A percentile compares a stretch with the other conserved stretches of the same genome.
phyloP scores from a whole-genome alignment of 2,329 filamentous ascomycete species.

The Fusarium keratoplasticum region DNA sequence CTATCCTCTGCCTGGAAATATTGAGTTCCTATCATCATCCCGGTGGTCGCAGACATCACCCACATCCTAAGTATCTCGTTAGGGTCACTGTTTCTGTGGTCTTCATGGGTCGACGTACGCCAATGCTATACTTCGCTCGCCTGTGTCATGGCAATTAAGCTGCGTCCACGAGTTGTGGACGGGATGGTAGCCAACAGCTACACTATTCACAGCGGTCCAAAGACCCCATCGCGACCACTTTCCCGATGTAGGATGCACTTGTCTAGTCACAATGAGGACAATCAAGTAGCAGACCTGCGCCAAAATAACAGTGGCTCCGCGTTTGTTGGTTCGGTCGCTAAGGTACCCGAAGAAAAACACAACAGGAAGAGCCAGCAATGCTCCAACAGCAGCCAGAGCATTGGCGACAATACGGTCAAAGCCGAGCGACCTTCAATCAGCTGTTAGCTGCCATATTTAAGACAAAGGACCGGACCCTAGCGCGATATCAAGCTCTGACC shows the following conservation, averaged over 20 bases:
- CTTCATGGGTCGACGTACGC: slow-evolving; percentile 49
- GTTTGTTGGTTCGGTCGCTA: slow-evolving; percentile 56
- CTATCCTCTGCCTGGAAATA: slow-evolving; percentile 58
- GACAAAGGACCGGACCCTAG: not conserved
- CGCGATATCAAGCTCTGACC: not conserved
- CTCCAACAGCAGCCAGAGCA: slow-evolving; percentile 56
- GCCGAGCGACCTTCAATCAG: slow-evolving; percentile 52
- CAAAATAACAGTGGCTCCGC: slow-evolving; percentile 12
- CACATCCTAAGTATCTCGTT: slow-evolving; percentile 46
- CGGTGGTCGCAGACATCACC: slow-evolving; percentile 64
- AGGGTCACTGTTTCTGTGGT: not conserved
- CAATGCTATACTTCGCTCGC: slow-evolving; percentile 52
- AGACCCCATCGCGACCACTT: slow-evolving; percentile 62
- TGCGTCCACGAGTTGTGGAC: slow-evolving; percentile 65
- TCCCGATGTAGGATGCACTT: slow-evolving; percentile 51
- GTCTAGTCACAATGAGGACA: slow-evolving; percentile 1
- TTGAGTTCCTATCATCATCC: slow-evolving; percentile 63
- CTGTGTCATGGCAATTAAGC: slow-evolving; percentile 58
- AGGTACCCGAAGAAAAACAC: slow-evolving; percentile 61
- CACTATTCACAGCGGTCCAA: slow-evolving; percentile 63
- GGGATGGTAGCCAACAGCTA: slow-evolving; percentile 66
- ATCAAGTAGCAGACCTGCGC: slow-evolving; percentile 12
- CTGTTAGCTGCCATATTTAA: not conserved
- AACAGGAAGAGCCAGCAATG: slow-evolving; percentile 56
- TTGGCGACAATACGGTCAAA: slow-evolving; percentile 60